Base-by-base conservation (phyloP, 495 filamentous ascomycete genomes). In the Gamarada debralockiae region DNA sequence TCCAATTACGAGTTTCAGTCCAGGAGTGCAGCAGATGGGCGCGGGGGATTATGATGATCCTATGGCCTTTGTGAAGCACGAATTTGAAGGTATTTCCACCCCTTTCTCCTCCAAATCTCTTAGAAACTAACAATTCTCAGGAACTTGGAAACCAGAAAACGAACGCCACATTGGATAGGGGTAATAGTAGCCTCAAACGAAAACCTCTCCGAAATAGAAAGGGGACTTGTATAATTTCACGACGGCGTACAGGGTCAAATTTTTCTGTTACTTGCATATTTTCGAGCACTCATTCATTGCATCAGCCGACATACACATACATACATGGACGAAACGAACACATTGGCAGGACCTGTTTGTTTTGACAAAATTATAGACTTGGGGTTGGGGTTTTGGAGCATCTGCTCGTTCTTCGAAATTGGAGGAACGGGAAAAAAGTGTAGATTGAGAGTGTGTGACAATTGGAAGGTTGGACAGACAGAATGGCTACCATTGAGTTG, bases 21-120 rank as follows among this genome's bases (percentile, higher is more conserved):
- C 93, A 5, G 93, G 93, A 5, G 90, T 97, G 31, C 80, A 85
- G 56, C 89, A 95, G 63, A 97, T 97, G 90, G 87, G 86, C 24
- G 89, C 93, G n/a, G 84, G 83, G 55, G 91, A 93, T 48, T 76
- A 82, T 12, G 92, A 97, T 61, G 85, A 97, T 62, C 90, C 92
- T 5, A 93, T 97, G 90, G 93, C 93, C 3, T 97, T 96, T 74
- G 93, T 98, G 50, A 89, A 95, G 71, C 93, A 98, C 68, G 83
- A 91, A 39, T 98, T 98, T 71, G 90, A 92, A 76, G 93, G 93
- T 97, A 66, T 34, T 56, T 52, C 34, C 39, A 31, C 41, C 22
- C 1, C 14, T 43, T 10, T 31, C 27, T 9, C 9, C n/a, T 20
- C 22, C 10, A 55, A 69, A 33, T 25, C 37, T 5, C 18, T 15